Evolutionary conservation across 2,329 filamentous ascomycete genomes (phyloP), one percentile per base, ranked within the genome.

Genomic region (Ophiocordyceps unilateralis): DNA sequence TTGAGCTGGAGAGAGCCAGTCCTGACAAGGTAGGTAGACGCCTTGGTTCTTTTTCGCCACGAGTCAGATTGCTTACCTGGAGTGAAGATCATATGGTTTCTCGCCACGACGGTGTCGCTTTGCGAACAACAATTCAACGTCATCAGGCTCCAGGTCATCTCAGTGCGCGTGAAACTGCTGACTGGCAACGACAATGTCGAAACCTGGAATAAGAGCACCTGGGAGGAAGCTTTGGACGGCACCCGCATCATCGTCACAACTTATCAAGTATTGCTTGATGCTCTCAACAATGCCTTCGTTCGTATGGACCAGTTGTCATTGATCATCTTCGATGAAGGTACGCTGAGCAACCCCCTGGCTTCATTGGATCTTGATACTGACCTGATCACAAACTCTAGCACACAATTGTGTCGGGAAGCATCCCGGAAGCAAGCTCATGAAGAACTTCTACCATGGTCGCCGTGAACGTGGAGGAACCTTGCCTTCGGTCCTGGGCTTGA

Each of bases 241-340:
- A 69, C 82, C 20, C 70, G 74, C 1, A 67, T 93, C n/a, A 73
- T 93, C 5, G 69, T 93, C 1, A 86, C 83, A 0, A 91, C 87
- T 0, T 78, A 81, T 46, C 78, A 83, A 46, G 70, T 93, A 1
- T 66, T 93, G 12, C 63, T 75, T 3, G 83, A 93, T 58, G 84
- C 83, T 3, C 65, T 93, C 36, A 65, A 61, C 1, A 83, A 91
- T 60, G 82, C 70, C 0, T 93, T 93, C 55, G 71, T 93, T 2
- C 66, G 57, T 2, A 70, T 93, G 51, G 55, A 64, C 0, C 65
- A 64, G 2, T 59, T 93, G 20, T 68, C 78, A 5, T 64, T 94
- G 5, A 61, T 93, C 15, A 70, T 93, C 0, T 83, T 93, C 51
- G 87, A 94, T 53, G 87, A 94, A 75, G 83, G 83, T 81, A 55